Evolutionary conservation across 805 yeast genomes (phyloP).

Genomic region (Huiozyma sinensis): DNA sequence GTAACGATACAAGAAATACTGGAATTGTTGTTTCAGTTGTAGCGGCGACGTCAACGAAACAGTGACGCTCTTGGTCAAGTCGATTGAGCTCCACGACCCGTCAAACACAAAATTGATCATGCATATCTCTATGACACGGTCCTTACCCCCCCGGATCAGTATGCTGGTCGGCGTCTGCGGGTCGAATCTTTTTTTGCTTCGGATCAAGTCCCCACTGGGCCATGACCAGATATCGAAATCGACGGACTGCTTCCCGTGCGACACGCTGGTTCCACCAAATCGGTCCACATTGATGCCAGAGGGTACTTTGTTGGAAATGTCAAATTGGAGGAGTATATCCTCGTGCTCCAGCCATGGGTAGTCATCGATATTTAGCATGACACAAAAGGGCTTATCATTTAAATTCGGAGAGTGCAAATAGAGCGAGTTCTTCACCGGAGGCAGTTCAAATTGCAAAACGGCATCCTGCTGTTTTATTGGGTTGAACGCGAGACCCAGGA

Average conservation of each 20-base stretch:
- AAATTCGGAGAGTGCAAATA: too few relatives aligned
- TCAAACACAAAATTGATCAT: conserved; percentile 24
- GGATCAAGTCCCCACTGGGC: conserved; percentile 9
- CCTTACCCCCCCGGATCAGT: conserved; percentile 2
- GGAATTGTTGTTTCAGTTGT: neutral
- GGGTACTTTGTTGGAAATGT: conserved; percentile 10
- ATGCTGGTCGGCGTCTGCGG: conserved; percentile 11
- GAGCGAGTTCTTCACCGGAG: too few relatives aligned
- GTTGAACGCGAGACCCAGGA: too few relatives aligned
- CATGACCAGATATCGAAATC: conserved; percentile 9
- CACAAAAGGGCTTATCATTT: too few relatives aligned
- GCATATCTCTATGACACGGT: conserved; percentile 18
- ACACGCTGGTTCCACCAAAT: conserved; percentile 20
- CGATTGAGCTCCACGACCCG: conserved; percentile 28
- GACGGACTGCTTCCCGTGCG: conserved; percentile 17
- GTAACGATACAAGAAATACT: neutral
- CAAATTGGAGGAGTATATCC: conserved; percentile 7
- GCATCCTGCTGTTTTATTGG: too few relatives aligned
- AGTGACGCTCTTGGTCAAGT: conserved; percentile 14
- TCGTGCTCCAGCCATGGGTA: neutral
- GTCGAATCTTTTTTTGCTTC: conserved; percentile 10
- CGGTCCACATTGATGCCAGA: conserved; percentile 10
- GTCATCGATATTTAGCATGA: too few relatives aligned
- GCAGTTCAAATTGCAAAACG: too few relatives aligned
- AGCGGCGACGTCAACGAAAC: conserved; percentile 10